Conservation (phyloP, 78 protist genomes). For the Pigoraptor vietnamica region DNA sequence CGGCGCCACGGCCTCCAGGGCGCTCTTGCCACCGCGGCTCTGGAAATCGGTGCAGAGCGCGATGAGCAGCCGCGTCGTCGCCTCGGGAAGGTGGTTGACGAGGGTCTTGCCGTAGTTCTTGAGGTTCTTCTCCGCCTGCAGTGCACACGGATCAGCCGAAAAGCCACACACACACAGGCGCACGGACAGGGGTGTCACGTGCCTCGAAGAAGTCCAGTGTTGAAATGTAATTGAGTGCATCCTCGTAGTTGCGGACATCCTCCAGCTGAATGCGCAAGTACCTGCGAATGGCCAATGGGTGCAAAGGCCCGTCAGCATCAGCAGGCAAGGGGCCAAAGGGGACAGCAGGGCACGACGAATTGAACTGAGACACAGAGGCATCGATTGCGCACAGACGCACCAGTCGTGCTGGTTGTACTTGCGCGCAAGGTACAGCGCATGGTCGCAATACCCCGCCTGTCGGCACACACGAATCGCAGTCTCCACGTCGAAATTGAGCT, state of each 20-base stretch:
- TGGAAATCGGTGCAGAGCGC: constrained; percentile 67
- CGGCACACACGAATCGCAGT: constrained; percentile 89
- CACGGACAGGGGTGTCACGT: neutral
- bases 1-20: neutral
- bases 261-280: constrained; percentile 78
- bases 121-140: constrained; percentile 14
- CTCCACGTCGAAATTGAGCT: constrained; percentile 70
- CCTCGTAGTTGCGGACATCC: constrained; percentile 43
- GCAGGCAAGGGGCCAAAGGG: no score
- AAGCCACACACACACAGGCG: neutral
- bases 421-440: constrained; percentile 72
- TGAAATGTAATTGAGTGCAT: constrained; percentile 64
- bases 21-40: neutral
- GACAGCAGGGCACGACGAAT: neutral
- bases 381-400: no score
- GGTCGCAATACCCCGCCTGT: constrained; percentile 75
- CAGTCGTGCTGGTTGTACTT: constrained; percentile 56
- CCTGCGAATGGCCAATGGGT: neutral
- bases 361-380: neutral
- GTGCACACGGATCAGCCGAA: neutral
- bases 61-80: constrained; percentile 64
- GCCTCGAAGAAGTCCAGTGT: constrained; percentile 45
- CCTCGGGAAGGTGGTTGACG: constrained; percentile 47
- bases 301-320: no score
- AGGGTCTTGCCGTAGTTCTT: constrained; percentile 73